Evolutionary conservation across 192 early-diverging fungal species (phyloP), one percentile per base, ranked within the genome.

Genomic region (Coemansia sp.): DNA sequence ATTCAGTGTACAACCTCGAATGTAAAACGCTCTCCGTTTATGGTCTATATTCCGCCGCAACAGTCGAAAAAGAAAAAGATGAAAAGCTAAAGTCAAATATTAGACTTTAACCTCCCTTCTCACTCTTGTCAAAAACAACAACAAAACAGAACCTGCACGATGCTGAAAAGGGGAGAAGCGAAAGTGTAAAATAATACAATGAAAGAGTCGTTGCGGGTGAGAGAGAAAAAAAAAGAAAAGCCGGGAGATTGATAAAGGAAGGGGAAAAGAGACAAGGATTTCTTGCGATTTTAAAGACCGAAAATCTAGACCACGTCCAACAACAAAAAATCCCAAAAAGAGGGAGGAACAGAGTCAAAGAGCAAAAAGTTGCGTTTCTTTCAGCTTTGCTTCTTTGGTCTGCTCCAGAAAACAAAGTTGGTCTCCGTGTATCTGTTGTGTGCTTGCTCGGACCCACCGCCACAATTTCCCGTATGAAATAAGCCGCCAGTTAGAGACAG

Each of bases 171-270:
- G 40, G 40, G 31, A 34, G 31, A 34, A 34, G 40, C 40, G n/a
- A 44, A n/a, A 15, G 40, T 15, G 25, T 17, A 28, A 14, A 54
- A 54, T 26, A 53, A 17, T 14, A 28, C 28, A 54, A 54, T 54
- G 26, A 14, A 54, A 28, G 52, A 23, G 5, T 31, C 2, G 51
- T 21, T 34, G 48, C 40, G 44, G 52, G 38, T 40, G 37, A 60
- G 8, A 20, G 52, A 36, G 58, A 63, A 57, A 57, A 46, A 65
- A 23, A 59, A 59, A 44, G 22, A 28, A 58, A 57, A 36, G 11
- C 12, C 37, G 26, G 54, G 15, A 55, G 48, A 38, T 21, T 60
- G 34, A 62, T 22, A 47, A 46, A 54, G 26, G 25, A 62, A 37
- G 44, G 46, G 37, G n/a, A n/a, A 52, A 21, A 55, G 51, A 62